Base-by-base conservation (phyloP, 2,329 filamentous ascomycete genomes). In the Botrytis sinoallii region DNA sequence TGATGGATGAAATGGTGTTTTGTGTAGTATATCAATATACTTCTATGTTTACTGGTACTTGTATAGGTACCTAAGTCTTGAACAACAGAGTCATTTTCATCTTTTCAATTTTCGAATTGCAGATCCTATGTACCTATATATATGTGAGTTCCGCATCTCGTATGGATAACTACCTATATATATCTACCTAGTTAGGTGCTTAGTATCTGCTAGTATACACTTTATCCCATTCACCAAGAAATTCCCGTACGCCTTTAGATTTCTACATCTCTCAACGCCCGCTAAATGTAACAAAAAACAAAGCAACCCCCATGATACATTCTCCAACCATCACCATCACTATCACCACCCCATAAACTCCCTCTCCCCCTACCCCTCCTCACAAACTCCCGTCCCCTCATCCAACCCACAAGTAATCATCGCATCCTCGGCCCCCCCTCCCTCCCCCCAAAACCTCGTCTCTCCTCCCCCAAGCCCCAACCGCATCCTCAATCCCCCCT, bases 401-500 rank as follows among this genome's bases (percentile, higher is more conserved):
- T 60, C 67, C 25, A 70, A 60, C 25, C 67, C 52, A 60, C 52
- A 70, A 32, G 52, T 70, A 70, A 70, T 46, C 67, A 60, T 44
- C 55, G 52, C 67, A 44, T 60, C 67, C 29, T 70, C 67, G 1
- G 67, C 67, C 1, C 38, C 67, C 8, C 25, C 35, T 20, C 67
- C 67, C 40, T 59, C 38, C 0, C 52, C 67, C 67, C 67, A 70
- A 35, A 70, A 60, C 4, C 46, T 46, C 16, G 20, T 55, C 12
- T 55, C 25, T 4, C 25, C 32, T 7, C 48, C 29, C 29, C 57
- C 18, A 3, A 32, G 9, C 12, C 57, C 29, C 29, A 59, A 32
- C 6, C n/a, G 5, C 7, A 22, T 9, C 3, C n/a, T 16, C 57
- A 59, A 59, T 32, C 57, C 40, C n/a, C 61, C 40, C 61, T 38